A percentile compares a stretch with the other conserved stretches of the same genome.
Evolutionary conservation across 192 early-diverging fungal species (phyloP).

Genomic region (Backusella mclennaniae): DNA sequence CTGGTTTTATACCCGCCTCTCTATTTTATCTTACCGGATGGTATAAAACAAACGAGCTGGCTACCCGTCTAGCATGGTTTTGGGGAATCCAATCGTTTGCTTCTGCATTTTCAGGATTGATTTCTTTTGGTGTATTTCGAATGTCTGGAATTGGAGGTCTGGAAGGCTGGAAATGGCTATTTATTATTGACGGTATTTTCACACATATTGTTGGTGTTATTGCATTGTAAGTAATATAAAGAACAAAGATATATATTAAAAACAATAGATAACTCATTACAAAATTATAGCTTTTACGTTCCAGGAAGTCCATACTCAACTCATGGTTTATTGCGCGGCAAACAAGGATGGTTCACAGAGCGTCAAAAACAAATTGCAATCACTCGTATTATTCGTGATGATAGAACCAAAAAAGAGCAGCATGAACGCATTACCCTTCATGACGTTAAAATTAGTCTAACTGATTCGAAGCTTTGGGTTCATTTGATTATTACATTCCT

Average conservation of each 20-base stretch:
- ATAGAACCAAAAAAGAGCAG: constrained; percentile 46
- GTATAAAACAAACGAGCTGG: constrained; percentile 53
- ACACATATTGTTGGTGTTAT: constrained; percentile 50
- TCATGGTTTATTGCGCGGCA: constrained; percentile 28
- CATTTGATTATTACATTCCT: constrained; percentile 25
- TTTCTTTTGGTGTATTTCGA: constrained; percentile 59
- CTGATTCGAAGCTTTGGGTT: constrained; percentile 18
- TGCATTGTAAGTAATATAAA: constrained; percentile 34
- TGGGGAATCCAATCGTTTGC: constrained; percentile 50
- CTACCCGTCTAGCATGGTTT: constrained; percentile 48
- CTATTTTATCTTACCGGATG: constrained; percentile 45
- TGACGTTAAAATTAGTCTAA: constrained; percentile 11
- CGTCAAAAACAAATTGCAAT: constrained; percentile 53
- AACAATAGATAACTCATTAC: neutral
- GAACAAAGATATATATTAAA: neutral
- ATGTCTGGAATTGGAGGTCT: constrained; percentile 49
- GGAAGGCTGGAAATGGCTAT: constrained; percentile 66
- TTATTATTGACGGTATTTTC: constrained; percentile 58
- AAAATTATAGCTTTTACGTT: constrained; percentile 41
- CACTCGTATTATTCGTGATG: constrained; percentile 58
- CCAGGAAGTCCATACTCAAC: constrained; percentile 45
- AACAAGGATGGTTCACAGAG: constrained; percentile 47
- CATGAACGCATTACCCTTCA: constrained; percentile 10
- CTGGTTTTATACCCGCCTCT: constrained; percentile 34
- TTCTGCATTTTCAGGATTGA: constrained; percentile 48